phyloP scores from a whole-genome alignment of 495 filamentous ascomycete species.

The Xylaria castorea region DNA sequence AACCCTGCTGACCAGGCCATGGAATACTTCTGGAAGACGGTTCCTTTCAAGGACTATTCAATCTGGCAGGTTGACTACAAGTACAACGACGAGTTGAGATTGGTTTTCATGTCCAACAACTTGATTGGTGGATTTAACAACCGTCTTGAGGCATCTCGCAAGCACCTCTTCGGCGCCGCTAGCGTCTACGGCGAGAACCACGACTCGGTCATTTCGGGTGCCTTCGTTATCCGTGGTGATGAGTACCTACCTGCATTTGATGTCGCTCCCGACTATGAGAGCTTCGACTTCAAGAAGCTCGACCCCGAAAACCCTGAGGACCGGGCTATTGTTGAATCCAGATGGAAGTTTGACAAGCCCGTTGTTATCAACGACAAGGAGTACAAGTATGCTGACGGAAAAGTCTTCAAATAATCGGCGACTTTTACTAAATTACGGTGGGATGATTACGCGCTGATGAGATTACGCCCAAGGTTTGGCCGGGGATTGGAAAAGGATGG shows the following conservation, averaged over 20 bases:
- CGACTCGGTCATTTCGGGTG: slow-evolving; percentile 86
- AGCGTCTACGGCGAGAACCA: slow-evolving; percentile 88
- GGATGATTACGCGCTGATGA: slow-evolving; percentile 40
- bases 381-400: slow-evolving; percentile 74
- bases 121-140: slow-evolving; percentile 96
- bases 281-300: slow-evolving; percentile 94
- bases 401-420: slow-evolving; percentile 93
- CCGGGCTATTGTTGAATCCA: slow-evolving; percentile 80
- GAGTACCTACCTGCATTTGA: slow-evolving; percentile 87
- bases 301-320: slow-evolving; percentile 84
- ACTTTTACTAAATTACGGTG: slow-evolving; percentile 23
- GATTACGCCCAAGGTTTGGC: slow-evolving; percentile 29
- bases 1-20: slow-evolving; percentile 84
- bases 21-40: slow-evolving; percentile 98
- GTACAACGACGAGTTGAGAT: slow-evolving; percentile 96
- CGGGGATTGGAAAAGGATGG: slow-evolving; percentile 18
- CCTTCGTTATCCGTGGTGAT: slow-evolving; percentile 92
- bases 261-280: slow-evolving; percentile 96
- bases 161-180: slow-evolving; percentile 94
- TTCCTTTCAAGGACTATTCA: slow-evolving; percentile 91
- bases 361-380: slow-evolving; percentile 79
- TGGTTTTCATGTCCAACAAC: slow-evolving; percentile 98
- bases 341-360: slow-evolving; percentile 88
- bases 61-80: slow-evolving; percentile 93
- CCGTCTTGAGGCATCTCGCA: slow-evolving; percentile 96